phyloP scores from a whole-genome alignment of 2,329 filamentous ascomycete genomes.

The Aspergillus sp. region DNA sequence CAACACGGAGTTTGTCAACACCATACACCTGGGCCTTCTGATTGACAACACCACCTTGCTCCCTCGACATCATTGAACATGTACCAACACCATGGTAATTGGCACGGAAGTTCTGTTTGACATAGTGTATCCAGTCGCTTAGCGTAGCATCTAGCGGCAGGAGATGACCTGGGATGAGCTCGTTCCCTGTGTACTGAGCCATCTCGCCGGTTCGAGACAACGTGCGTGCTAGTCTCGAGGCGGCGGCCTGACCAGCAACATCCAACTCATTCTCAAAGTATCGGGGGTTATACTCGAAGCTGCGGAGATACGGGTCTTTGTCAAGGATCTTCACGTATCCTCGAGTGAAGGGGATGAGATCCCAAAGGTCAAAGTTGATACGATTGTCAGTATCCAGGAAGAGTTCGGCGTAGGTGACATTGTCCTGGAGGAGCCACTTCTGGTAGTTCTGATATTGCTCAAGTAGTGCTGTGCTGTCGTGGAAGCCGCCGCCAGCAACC shows the following conservation, averaged over 20 bases:
- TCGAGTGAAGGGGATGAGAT: conserved; percentile 24
- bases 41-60: conserved; percentile 28
- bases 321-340: conserved; percentile 17
- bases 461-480: conserved; percentile 18
- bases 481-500: conserved; percentile 20
- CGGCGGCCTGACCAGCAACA: conserved; percentile 20
- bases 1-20: conserved; percentile 25
- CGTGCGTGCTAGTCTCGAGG: conserved; percentile 18
- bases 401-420: conserved; percentile 21
- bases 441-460: conserved; percentile 22
- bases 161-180: conserved; percentile 12
- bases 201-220: conserved; percentile 13
- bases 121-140: conserved; percentile 17
- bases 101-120: conserved; percentile 19
- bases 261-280: conserved; percentile 24
- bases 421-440: conserved; percentile 19
- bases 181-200: conserved; percentile 11
- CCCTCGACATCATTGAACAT: conserved; percentile 26
- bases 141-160: conserved; percentile 11
- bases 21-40: conserved; percentile 23
- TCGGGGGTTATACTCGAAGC: conserved; percentile 17
- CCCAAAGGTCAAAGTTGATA: conserved; percentile 22
- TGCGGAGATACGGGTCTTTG: conserved; percentile 20
- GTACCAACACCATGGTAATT: conserved; percentile 27
- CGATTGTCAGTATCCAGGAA: conserved; percentile 20